Evolutionary conservation across 257 asterid genomes (phyloP).

Genomic region (Leonotis leonurus): DNA sequence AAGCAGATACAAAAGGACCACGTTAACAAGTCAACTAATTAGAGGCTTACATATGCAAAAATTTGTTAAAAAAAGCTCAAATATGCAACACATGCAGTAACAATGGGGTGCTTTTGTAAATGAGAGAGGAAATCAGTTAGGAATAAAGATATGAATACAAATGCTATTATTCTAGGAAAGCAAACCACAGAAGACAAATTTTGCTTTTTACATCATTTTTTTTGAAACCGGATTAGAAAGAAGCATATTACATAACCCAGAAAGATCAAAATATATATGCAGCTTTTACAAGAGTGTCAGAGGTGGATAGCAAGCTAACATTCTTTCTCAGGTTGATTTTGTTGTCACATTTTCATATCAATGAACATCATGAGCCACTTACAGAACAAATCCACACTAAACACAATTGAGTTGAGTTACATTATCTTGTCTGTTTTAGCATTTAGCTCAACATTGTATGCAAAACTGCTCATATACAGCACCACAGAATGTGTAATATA

Average conservation of each 20-base stretch:
- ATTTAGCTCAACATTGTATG: not conserved
- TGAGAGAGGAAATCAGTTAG: not conserved
- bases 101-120: not conserved
- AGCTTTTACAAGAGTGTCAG: not conserved
- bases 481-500: not conserved
- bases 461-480: not conserved
- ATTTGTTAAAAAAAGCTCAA: not conserved
- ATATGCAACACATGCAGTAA: not conserved
- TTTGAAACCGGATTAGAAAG: not conserved
- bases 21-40: not conserved
- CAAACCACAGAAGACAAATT: not conserved
- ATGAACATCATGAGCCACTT: not conserved
- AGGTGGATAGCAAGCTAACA: not conserved
- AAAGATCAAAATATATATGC: not conserved
- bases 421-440: not conserved
- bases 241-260: not conserved
- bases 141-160: not conserved
- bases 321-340: not conserved
- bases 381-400: not conserved
- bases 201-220: not conserved
- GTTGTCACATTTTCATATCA: not conserved
- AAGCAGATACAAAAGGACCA: conserved; percentile 7
- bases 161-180: not conserved
- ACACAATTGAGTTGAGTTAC: not conserved
- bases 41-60: conserved; percentile 9